Base-by-base conservation (phyloP, 495 filamentous ascomycete genomes). In the Alectoria sarmentosa region DNA sequence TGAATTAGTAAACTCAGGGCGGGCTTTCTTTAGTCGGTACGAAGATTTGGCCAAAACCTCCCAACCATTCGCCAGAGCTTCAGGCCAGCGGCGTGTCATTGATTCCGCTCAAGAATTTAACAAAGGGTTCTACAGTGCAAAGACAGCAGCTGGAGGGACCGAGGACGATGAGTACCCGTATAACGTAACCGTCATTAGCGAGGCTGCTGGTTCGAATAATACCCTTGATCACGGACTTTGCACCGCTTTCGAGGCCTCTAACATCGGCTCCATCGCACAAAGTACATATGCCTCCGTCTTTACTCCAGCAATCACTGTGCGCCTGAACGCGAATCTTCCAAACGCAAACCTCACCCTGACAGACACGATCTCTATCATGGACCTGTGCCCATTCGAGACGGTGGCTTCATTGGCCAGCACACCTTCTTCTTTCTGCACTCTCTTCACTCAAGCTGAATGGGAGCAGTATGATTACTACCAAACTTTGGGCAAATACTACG, bases 301-400 rank as follows among this genome's bases (percentile, higher is more conserved):
- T 70, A 74, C 80, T 0, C 82, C 85, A 0, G 69, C 83, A 5
- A 88, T 95, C 61, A 79, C 77, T 1, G 68, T 76, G 3, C 83
- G 90, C 13, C 72, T 95, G 39, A 88, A 89, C 68, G 57, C 69
- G 15, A 75, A 83, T 48, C 78, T 96, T 1, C 79, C 81, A 0
- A 84, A 85, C 4, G 81, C 82, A 0, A 82, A 83, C 28, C 74
- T 96, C 32, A 78, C 81, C 1, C 65, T 73, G 11, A 49, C 73
- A n/a, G 82, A 91, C 15, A 80, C 84, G 10, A 78, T 90, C 67
- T 77, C 77, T 36, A 72, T 96, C 21, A 93, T 96, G 89, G 91
- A 95, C 70, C 76, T 96, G 44, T 96, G 91, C 71, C 83, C 91
- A 0, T 96, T 91, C 72, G 80, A 87, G 64, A 91, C 89, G 0